Percentiles rank a stretch among this genome's conserved stretches.
These are phyloP conservation scores for Microstroma glucosiphilum DNA, from an alignment of 1,284 basidiomycete species.

Conservation along the genomic window DNA sequence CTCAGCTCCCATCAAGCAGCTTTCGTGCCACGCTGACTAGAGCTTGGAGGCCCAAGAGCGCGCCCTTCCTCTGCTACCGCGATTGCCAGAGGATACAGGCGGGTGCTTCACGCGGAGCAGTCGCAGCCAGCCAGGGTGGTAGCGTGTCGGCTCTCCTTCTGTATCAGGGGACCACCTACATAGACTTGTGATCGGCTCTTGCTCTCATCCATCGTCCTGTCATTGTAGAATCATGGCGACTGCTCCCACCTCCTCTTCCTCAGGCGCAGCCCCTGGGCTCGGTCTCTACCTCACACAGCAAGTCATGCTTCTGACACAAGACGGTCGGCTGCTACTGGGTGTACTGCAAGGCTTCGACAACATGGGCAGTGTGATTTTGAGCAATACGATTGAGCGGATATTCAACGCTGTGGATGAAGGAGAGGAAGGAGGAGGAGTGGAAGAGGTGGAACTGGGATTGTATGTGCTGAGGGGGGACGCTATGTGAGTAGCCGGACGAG, in stretches of 20 bases:
- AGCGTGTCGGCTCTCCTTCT: too few species aligned
- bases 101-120: too few species aligned
- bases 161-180: too few species aligned
- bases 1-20: too few species aligned
- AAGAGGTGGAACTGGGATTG: slow-evolving; percentile 88
- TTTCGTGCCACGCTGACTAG: too few species aligned
- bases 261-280: neutral
- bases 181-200: too few species aligned
- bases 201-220: too few species aligned
- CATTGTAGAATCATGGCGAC: too few species aligned
- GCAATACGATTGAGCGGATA: slow-evolving; percentile 40
- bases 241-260: neutral
- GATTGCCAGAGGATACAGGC: too few species aligned
- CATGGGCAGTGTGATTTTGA: slow-evolving; percentile 40
- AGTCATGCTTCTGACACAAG: slow-evolving; percentile 81
- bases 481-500: slow-evolving; percentile 62
- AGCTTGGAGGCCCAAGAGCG: too few species aligned
- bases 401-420: slow-evolving; percentile 23
- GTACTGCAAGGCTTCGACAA: slow-evolving; percentile 39
- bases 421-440: slow-evolving; percentile 70
- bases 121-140: too few species aligned
- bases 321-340: slow-evolving; percentile 69
- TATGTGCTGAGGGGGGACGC: slow-evolving; percentile 97
- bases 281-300: slow-evolving; percentile 56
- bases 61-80: too few species aligned